Evolutionary conservation across 257 asterid species (phyloP).

Genomic region (Capsicum rhomboideum): DNA sequence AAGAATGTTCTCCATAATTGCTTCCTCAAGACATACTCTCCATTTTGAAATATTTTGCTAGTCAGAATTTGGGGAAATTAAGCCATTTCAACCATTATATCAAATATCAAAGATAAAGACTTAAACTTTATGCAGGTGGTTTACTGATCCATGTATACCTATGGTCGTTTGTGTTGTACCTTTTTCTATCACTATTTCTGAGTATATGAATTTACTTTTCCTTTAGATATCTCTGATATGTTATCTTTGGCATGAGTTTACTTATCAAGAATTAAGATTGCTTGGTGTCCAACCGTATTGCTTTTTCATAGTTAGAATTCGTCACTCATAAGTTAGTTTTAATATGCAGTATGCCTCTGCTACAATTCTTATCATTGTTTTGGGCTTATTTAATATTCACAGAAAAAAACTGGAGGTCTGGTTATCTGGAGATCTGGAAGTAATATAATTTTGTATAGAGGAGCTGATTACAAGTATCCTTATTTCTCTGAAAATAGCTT

Average conservation of each 20-base stretch:
- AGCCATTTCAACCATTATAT: background rate
- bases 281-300: background rate
- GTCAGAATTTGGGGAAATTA: background rate
- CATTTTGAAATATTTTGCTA: background rate
- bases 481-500: slow-evolving; percentile 43
- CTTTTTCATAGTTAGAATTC: background rate
- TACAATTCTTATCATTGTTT: background rate
- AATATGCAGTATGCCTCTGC: background rate
- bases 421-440: slow-evolving; percentile 99
- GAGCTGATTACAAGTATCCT: slow-evolving; percentile 80
- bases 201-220: background rate
- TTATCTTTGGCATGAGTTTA: background rate
- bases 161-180: background rate
- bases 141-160: background rate
- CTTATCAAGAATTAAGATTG: background rate
- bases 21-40: background rate
- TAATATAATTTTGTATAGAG: slow-evolving; percentile 77
- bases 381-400: slow-evolving; percentile 19
- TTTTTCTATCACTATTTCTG: background rate
- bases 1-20: background rate
- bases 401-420: slow-evolving; percentile 94
- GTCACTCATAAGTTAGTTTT: background rate
- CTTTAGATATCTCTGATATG: background rate
- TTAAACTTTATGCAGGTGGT: background rate
- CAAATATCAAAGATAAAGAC: background rate